Conservation (phyloP, 2,329 filamentous ascomycete species). For the Xylaria digitata region DNA sequence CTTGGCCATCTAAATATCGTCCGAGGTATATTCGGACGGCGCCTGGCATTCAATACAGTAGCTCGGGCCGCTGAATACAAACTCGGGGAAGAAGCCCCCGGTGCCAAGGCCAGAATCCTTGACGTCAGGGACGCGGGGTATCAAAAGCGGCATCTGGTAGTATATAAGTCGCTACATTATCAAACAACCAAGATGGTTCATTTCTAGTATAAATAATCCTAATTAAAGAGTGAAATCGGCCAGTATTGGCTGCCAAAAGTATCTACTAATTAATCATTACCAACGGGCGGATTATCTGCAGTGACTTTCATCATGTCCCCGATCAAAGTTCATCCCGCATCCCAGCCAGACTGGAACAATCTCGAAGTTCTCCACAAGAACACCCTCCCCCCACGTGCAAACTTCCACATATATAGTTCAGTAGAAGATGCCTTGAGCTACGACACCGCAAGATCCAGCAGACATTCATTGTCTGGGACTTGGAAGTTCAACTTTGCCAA, state of each 20-base stretch:
- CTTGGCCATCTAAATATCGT: no score
- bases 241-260: not conserved
- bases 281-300: not conserved
- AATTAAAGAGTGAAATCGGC: no score
- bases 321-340: slow-evolving; percentile 28
- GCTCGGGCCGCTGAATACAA: not conserved
- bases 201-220: not conserved
- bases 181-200: not conserved
- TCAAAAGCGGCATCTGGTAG: slow-evolving; percentile 8
- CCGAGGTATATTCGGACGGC: no score
- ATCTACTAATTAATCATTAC: not conserved
- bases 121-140: slow-evolving; percentile 17
- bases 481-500: slow-evolving; percentile 60
- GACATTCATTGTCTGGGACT: slow-evolving; percentile 58
- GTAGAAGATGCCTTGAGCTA: slow-evolving; percentile 60
- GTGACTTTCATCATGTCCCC: slow-evolving; percentile 28
- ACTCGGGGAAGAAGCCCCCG: slow-evolving; percentile 20
- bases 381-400: slow-evolving; percentile 64
- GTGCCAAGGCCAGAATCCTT: slow-evolving; percentile 2
- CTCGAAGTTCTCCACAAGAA: slow-evolving; percentile 67
- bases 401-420: slow-evolving; percentile 65
- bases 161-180: not conserved
- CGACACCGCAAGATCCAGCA: slow-evolving; percentile 51
- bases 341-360: slow-evolving; percentile 69
- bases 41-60: no score